Base-by-base conservation (phyloP, 192 early-diverging fungal species). In the Linnemannia schmuckeri region DNA sequence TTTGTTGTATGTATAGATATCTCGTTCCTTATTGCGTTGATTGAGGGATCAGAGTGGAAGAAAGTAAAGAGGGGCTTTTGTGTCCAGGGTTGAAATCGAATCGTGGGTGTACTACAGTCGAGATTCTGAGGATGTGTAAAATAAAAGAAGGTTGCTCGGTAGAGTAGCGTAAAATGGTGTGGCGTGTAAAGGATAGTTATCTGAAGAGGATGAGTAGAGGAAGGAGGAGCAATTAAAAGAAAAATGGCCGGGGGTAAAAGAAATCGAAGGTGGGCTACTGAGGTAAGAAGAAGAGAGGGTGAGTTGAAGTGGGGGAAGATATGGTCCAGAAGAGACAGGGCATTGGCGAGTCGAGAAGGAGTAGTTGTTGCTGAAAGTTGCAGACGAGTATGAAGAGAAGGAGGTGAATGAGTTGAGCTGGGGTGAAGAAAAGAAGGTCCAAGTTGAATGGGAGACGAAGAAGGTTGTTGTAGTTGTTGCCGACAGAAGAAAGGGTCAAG, bases 21-120 rank as follows among this genome's bases (percentile, higher is more conserved):
- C n/a, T 12, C 13, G 61, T 30, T 66, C 27, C 30, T 66, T 33
- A 8, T 66, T 33, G 49, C 15, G 49, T 22, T 52, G 49, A 66
- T 17, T 33, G 61, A 46, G 27, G 61, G 27, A 66, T 66, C 61
- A 13, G 27, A 66, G 12, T 13, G 27, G 30, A 66, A 8, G 27
- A 33, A 66, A 66, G 13, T 13, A 12, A 66, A 66, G 30, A 35
- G 1, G 30, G 30, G 30, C 61, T 66, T 66, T 66, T 66, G 12
- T 33, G 61, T 66, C 61, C 61, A 66, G 61, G 61, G n/a, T 66
- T 30, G 61, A 66, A 66, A 66, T 66, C 61, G 27, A 66, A 33
- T 66, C 61, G 61, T 66, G 27, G 61, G 3, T 15, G 27, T 66
- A 66, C 61, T 66, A 66, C 61, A 33, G 27, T 33, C 3, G 7